Base-by-base conservation (phyloP, 805 yeast species). In the Metschnikowia henanensis region DNA sequence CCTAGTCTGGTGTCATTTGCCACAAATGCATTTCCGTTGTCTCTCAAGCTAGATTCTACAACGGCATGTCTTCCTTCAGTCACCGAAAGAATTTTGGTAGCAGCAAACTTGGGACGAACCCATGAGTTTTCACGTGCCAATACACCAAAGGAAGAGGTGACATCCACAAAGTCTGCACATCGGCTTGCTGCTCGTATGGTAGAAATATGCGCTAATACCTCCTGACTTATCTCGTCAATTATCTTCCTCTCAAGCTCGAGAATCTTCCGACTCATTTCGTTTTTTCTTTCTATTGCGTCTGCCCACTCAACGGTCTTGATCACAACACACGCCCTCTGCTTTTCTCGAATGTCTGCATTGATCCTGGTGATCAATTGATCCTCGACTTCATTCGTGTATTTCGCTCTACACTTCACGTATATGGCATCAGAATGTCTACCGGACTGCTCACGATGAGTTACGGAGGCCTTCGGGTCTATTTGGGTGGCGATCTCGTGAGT, bases 31-130 rank as follows among this genome's bases (percentile, higher is more conserved):
- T 58, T 64, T 1, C 83, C 78, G 19, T 66, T 65, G 15, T 36
- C 42, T 23, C 43, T 46, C 39, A 55, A 46, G 19, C 51, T 39
- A 1, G 66, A 60, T 57, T 92, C 97, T 2, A 92, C 98, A 13
- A 89, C 90, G 12, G 87, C 58, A 61, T 94, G 98, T 23, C 97
- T 70, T 0, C 98, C 98, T 1, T 72, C 76, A 6, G 29, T 28
- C 2, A 53, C 46, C 6, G 46, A 41, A 7, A 55, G 81, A 78
- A 59, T 65, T 0, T 72, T 66, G 2, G 77, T 66, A 2, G 75
- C 64, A 25, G 76, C 75, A 18, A 92, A 65, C 8, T 53, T 66
- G 0, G 99, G 99, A 41, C 87, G 66, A 0, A 76, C 80, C 36
- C 90, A 72, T 25, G 77, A 67, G 47, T 76, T 77, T 52, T 88